Base-by-base conservation (phyloP, 2,329 filamentous ascomycete species). In the Colletotrichum zoysiae region DNA sequence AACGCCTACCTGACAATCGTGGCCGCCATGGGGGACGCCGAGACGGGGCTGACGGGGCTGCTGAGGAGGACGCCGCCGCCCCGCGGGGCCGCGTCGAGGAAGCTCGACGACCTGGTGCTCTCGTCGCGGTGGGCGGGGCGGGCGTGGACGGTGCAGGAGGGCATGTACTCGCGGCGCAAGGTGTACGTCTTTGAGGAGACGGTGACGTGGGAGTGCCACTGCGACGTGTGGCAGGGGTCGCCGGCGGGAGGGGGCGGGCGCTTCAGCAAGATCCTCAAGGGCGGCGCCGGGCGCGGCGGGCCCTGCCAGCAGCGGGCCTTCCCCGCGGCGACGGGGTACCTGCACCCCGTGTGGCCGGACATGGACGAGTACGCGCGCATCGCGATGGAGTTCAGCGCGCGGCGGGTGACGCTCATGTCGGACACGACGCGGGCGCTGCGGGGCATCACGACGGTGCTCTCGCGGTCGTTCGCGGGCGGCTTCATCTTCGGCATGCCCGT, bases 401-500 rank as follows among this genome's bases (percentile, higher is more conserved):
- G 84, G 8, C 78, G 79, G 53, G 73, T 85, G 65, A 82, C 82
- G 0, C 71, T 79, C 30, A 82, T 82, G 30, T 81, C 84, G 44
- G 84, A 85, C 66, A 84, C 82, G 16, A 76, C 83, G 3, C 77
- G 76, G n/a, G 84, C 84, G 14, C 83, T 85, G 70, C 76, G 81
- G 1, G 83, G 84, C 72, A 81, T 85, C 68, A 85, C 82, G 0
- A 79, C 81, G 20, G 78, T 84, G 6, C 77, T 85, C 61, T 84
- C 83, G 5, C 79, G 79, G 30, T 78, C 81, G 1, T 85, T 83
- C 60, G 76, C 81, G 1, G 83, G 83, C 8, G 83, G 83, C 3
- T 85, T 85, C 74, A 76, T 83, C 38, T 85, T 82, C 67, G 84
- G 84, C 16, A 83, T 85, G 83, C 84, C 84, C 9, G 78, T 84